Conservation (phyloP, 768 basidiomycete genomes). For the Amanita molliuscula region DNA sequence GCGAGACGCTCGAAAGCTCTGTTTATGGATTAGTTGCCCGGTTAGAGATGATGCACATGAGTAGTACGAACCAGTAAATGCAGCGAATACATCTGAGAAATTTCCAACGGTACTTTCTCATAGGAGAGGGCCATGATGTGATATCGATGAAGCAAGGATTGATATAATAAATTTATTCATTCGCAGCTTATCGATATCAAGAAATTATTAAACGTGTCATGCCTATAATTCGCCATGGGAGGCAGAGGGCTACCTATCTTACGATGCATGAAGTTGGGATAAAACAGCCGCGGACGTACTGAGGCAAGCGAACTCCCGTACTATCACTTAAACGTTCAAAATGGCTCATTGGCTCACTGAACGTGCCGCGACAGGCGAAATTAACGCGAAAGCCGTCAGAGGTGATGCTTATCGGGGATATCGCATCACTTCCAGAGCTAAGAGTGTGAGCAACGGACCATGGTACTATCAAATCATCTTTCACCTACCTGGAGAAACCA, state of each 20-base stretch:
- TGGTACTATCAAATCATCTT: not conserved
- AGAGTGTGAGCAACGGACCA: not conserved
- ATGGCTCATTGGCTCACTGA: not conserved
- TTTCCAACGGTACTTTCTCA: conserved; percentile 1
- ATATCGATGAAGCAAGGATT: not conserved
- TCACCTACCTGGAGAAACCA: not conserved
- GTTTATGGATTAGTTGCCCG: not conserved
- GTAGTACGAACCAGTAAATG: conserved; percentile 41
- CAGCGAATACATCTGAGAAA: conserved; percentile 29
- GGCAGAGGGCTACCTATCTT: not conserved
- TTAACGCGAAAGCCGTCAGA: not conserved
- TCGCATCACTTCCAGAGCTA: not conserved
- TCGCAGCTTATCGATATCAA: not conserved
- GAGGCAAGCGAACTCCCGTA: not conserved
- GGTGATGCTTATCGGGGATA: not conserved
- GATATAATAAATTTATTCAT: not conserved
- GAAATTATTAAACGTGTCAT: not conserved
- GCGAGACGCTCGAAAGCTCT: conserved; percentile 85
- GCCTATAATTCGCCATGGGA: not conserved
- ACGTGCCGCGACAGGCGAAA: not conserved
- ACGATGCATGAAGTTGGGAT: not conserved
- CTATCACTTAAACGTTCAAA: not conserved
- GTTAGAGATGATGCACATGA: not conserved
- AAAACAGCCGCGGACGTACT: not conserved
- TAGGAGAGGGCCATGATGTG: not conserved